Evolutionary conservation across 495 filamentous ascomycete species (phyloP).

Genomic region (Aspergillus bridgeri): DNA sequence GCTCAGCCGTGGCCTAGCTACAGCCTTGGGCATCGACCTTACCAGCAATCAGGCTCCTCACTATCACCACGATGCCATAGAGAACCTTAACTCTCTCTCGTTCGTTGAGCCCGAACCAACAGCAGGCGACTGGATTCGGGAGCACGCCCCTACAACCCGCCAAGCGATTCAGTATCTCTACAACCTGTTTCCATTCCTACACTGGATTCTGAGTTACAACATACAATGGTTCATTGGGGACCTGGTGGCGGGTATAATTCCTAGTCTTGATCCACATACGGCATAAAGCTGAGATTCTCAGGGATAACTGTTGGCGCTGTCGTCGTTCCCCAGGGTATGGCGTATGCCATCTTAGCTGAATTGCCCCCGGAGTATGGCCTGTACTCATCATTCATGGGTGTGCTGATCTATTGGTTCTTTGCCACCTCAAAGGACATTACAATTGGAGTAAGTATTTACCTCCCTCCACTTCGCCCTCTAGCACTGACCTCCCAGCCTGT

Average conservation of each 20-base stretch:
- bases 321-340: constrained; percentile 96
- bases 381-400: constrained; percentile 98
- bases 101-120: constrained; percentile 85
- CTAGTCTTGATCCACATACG: constrained; percentile 8
- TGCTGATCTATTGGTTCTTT: constrained; percentile 96
- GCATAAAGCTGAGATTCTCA: constrained; percentile 25
- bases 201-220: constrained; percentile 89
- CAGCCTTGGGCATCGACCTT: constrained; percentile 76
- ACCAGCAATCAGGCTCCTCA: constrained; percentile 48
- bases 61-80: constrained; percentile 56
- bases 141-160: constrained; percentile 53
- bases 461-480: not conserved
- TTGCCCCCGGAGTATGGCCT: constrained; percentile 79
- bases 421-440: constrained; percentile 99
- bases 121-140: constrained; percentile 64
- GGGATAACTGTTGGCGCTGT: constrained; percentile 93
- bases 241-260: constrained; percentile 73
- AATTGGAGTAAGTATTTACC: constrained; percentile 53
- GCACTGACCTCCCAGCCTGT: constrained; percentile 53
- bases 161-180: constrained; percentile 57
- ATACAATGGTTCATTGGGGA: constrained; percentile 84
- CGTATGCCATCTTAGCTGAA: constrained; percentile 83
- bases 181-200: constrained; percentile 78
- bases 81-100: constrained; percentile 74
- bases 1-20: constrained; percentile 71